Evolutionary conservation across 768 basidiomycete genomes (phyloP), one percentile per base, ranked within the genome.

Genomic region (Suillus sp.): DNA sequence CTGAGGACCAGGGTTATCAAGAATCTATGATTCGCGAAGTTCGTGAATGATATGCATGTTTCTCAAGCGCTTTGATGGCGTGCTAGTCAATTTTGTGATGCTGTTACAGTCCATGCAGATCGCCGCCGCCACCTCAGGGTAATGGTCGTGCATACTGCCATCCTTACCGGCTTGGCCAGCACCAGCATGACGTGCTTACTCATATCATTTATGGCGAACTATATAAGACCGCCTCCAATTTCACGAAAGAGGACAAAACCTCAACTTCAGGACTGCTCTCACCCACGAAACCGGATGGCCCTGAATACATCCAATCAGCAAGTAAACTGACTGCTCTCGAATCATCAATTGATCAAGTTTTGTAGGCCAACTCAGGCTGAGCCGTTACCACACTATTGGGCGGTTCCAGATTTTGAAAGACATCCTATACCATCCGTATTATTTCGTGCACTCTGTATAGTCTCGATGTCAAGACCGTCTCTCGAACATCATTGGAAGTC

Each of bases 401-500:
- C 8, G 16, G 14, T n/a, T 11, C 55, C 55, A 18, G 27, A 50
- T 16, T 50, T 18, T 16, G 10, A 50, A 0, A 1, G 25, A 16
- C 6, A 25, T 4, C n/a, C 16, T 18, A 18, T 37, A 38, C 16
- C 2, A 16, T 37, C 35, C 25, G 8, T 18, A 25, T 38, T 62
- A n/a, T 62, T 62, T 20, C 30, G 20, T 13, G 1, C 2, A 35
- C 43, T 62, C 55, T 62, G 43, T 37, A 6, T 62, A 32, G 22
- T 62, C 13, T 62, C 62, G 8, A 30, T 62, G 3, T 6, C 56
- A 38, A 62, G 62, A 38, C 35, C 56, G 13, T 45, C 43, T n/a
- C 62, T 62, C 11, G 20, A 62, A 6, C 4, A 59, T 25, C 56
- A 45, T 13, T 59, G 62, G 62, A 10, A 6, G 51, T 62, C 62